Conservation (phyloP, 2,329 filamentous ascomycete species). For the Botrytis medusae region DNA sequence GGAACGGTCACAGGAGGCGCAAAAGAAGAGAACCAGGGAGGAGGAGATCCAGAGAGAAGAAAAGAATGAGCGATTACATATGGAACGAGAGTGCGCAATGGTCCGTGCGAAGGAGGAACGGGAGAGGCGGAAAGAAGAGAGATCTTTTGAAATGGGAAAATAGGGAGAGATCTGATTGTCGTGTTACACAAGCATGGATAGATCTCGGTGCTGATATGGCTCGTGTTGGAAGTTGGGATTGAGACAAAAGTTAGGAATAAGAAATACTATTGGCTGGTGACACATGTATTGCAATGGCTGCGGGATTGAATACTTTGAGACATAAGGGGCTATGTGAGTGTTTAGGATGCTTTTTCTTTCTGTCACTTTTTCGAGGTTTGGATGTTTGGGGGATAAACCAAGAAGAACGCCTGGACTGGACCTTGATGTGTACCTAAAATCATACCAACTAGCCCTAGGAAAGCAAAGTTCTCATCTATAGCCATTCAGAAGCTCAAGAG, state of each 20-base stretch:
- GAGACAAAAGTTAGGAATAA: background rate
- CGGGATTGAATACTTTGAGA: background rate
- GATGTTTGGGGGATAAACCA: background rate
- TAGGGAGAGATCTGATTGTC: background rate
- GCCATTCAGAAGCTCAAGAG: background rate
- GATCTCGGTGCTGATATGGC: conserved; percentile 3
- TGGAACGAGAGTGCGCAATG: background rate
- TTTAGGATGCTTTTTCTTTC: background rate
- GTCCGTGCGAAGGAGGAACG: background rate
- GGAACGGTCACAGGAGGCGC: background rate
- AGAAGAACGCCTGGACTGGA: background rate
- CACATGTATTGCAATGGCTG: background rate
- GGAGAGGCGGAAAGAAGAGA: background rate
- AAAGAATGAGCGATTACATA: background rate
- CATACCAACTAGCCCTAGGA: background rate
- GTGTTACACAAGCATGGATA: conserved; percentile 1
- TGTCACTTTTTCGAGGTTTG: background rate
- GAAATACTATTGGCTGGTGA: background rate
- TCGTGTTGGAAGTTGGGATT: background rate
- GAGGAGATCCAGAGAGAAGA: background rate
- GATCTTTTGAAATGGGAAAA: background rate
- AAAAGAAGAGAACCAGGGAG: background rate
- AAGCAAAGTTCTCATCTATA: background rate
- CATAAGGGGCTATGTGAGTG: background rate
- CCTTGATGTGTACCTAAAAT: background rate